phyloP scores from a whole-genome alignment of 2,329 filamentous ascomycete species.

The Capronia coronata region DNA sequence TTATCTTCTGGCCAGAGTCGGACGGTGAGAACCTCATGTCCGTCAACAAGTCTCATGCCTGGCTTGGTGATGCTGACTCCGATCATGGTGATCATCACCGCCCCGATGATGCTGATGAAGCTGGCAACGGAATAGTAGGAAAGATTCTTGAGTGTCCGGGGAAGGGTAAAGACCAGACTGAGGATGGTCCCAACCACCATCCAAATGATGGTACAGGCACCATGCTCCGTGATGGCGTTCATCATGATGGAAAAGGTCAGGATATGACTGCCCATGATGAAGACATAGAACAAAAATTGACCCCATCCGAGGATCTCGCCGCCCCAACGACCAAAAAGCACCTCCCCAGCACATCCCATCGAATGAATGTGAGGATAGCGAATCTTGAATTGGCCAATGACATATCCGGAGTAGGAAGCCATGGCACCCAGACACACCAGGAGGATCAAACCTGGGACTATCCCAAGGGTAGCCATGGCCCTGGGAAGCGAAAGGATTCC shows the following conservation, averaged over 20 bases:
- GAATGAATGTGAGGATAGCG: conserved; percentile 50
- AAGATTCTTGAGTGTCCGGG: conserved; percentile 57
- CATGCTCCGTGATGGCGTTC: conserved; percentile 56
- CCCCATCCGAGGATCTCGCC: conserved; percentile 57
- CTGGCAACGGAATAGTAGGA: conserved; percentile 58
- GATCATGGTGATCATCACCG: conserved; percentile 61
- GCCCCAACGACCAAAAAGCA: conserved; percentile 49
- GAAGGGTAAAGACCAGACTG: conserved; percentile 54
- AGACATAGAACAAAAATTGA: conserved; percentile 59
- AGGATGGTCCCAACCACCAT: conserved; percentile 53
- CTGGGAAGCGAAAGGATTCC: conserved; percentile 52
- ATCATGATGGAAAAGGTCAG: conserved; percentile 64
- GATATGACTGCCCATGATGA: conserved; percentile 64
- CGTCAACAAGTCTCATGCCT: conserved; percentile 25
- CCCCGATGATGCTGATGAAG: conserved; percentile 57
- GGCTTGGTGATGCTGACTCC: conserved; percentile 52
- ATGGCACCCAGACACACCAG: conserved; percentile 50
- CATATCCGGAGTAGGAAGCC: conserved; percentile 54
- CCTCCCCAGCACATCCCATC: conserved; percentile 62
- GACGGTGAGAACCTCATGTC: conserved; percentile 48
- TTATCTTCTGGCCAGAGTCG: conserved; percentile 37
- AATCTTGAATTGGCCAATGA: conserved; percentile 55
- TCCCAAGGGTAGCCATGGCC: conserved; percentile 47
- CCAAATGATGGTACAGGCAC: conserved; percentile 58
- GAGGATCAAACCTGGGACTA: conserved; percentile 51